Conservation (phyloP, 169 alveolate genomes). For the Miamiensis avidus region DNA sequence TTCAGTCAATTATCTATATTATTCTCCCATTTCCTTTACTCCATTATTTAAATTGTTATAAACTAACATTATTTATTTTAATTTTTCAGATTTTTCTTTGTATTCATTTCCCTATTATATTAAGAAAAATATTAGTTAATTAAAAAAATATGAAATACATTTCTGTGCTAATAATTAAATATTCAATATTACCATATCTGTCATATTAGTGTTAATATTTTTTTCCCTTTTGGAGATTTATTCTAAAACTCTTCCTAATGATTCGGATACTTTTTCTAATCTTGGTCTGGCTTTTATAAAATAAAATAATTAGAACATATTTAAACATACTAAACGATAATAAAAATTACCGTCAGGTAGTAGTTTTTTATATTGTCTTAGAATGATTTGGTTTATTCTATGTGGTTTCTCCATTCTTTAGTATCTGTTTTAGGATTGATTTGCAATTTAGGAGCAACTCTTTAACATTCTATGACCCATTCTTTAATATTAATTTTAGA, state of each 20-base stretch:
- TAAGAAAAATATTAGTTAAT: conserved; percentile 49
- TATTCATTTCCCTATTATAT: conserved; percentile 58
- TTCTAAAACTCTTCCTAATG: conserved; percentile 73
- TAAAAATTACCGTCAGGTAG: conserved; percentile 60
- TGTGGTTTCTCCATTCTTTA: conserved; percentile 83
- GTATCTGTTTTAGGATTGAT: conserved; percentile 62
- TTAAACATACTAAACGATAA: too few relatives aligned
- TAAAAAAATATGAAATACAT: too few relatives aligned
- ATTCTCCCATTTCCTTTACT: conserved; percentile 66
- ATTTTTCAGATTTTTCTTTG: conserved; percentile 65
- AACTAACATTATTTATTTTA: conserved; percentile 56
- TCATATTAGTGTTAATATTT: conserved; percentile 38
- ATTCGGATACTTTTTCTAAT: conserved; percentile 69
- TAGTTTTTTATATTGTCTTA: conserved; percentile 57
- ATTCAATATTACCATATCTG: neutral
- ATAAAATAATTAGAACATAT: too few relatives aligned
- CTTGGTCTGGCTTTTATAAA: conserved; percentile 51
- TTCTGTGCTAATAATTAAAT: neutral
- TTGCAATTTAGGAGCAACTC: conserved; percentile 75
- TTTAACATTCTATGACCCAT: conserved; percentile 80
- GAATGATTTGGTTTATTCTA: conserved; percentile 71
- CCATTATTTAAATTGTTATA: conserved; percentile 58
- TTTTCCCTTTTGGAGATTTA: conserved; percentile 76
- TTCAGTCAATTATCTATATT: conserved; percentile 46
- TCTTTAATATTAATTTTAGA: conserved; percentile 71